Base-by-base conservation (phyloP, 1,139 yeast genomes). In the Pichia kudriavzevii region DNA sequence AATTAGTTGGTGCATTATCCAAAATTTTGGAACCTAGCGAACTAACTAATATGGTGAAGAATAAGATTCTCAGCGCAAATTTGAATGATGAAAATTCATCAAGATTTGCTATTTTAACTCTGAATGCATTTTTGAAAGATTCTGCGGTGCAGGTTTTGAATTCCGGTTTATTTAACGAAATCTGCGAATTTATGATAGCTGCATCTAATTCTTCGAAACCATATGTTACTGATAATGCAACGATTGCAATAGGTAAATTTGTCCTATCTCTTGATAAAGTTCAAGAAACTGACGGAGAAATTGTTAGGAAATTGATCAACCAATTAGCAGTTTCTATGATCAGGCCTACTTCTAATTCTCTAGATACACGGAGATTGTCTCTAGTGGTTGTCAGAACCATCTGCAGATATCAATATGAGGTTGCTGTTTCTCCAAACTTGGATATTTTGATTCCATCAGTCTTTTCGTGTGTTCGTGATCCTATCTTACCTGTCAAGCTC, bases 401-500 rank as follows among this genome's bases (percentile, higher is more conserved):
- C 23, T 76, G 88, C 2, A 69, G 93, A 51, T 62, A 63, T 48
- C 72, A 78, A 44, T 72, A 67, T 44, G 67, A 63, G 4, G 56
- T 55, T 12, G 56, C 70, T 20, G 59, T 81, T 30, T 59, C 61
- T 36, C 74, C 79, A 9, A 64, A 69, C 49, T 63, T 76, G 44
- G 76, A 78, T 47, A 41, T 63, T 2, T 49, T 91, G 36, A 85
- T 72, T 7, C 84, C 94, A 12, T 68, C 84, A 16, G 76, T 87
- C 2, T 91, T 91, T 55, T 65, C 79, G 0, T 79, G 94, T 55
- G 81, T 91, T 29, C 72, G 98, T 47, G 95, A 88, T 50, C 69
- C 78, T 12, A 66, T 83, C 31, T 84, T 91, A 50, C 97, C 98
- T 4, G 80, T 91, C 48, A 87, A 87, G 53, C 68, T 91, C 44